Percentiles rank a stretch among this genome's conserved stretches.
phyloP scores from a whole-genome alignment of 352 stramenopile species.

The Thalassiosira mediterranea region DNA sequence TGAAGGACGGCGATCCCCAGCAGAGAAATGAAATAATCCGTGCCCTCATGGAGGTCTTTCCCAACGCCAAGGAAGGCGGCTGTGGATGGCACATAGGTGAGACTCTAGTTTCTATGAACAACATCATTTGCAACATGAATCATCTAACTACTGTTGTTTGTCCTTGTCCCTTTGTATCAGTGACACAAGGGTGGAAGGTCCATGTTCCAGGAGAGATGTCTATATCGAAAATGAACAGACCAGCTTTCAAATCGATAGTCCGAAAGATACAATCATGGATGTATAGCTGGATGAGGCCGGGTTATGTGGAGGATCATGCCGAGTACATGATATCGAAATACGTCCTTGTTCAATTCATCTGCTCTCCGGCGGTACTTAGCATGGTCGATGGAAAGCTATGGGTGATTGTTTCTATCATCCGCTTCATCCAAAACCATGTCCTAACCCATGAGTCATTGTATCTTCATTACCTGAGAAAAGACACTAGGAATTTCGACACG shows the following conservation, averaged over 20 bases:
- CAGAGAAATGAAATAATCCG: slow-evolving; percentile 35
- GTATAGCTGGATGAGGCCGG: slow-evolving; percentile 14
- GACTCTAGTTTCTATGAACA: background rate
- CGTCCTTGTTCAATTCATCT: slow-evolving; percentile 5
- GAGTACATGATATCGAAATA: slow-evolving; percentile 9
- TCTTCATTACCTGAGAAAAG: slow-evolving; percentile 20
- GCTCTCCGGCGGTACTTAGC: background rate
- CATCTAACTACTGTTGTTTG: too few relatives aligned
- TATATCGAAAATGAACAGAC: background rate
- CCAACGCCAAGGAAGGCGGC: slow-evolving; percentile 19
- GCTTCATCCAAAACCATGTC: slow-evolving; percentile 28
- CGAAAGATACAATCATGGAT: slow-evolving; percentile 25
- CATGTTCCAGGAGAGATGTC: slow-evolving; percentile 1
- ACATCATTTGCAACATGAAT: too few relatives aligned
- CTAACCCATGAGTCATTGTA: slow-evolving; percentile 19
- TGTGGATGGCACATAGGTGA: slow-evolving; percentile 34
- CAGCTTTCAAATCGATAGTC: slow-evolving; percentile 14
- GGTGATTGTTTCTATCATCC: slow-evolving; percentile 11
- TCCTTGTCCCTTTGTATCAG: too few relatives aligned
- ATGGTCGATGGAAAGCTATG: background rate
- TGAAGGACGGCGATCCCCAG: slow-evolving; percentile 50
- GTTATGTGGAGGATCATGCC: slow-evolving; percentile 7
- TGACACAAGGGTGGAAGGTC: slow-evolving; percentile 21
- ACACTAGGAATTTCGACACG: slow-evolving; percentile 3
- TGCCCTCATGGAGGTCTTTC: slow-evolving; percentile 10